Evolutionary conservation across 2,329 filamentous ascomycete species (phyloP).

Genomic region (Xylariaceae sp.): DNA sequence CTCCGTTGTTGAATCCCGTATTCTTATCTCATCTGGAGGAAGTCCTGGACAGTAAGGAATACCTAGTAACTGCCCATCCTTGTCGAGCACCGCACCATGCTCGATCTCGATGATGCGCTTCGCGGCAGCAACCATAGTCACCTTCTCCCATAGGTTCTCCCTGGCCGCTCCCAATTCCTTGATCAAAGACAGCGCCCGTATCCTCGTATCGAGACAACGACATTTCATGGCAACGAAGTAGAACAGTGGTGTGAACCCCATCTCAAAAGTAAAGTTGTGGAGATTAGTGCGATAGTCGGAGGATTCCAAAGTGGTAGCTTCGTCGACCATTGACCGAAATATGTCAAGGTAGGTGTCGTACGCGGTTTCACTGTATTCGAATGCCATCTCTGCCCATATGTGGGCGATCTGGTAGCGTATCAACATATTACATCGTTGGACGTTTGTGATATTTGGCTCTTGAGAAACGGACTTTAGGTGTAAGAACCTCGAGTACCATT

Average conservation of each 20-base stretch:
- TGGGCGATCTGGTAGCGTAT: conserved; percentile 41
- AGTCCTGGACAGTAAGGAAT: conserved; percentile 30
- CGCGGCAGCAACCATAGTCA: conserved; percentile 41
- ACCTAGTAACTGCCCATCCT: conserved; percentile 25
- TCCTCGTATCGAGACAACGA: conserved; percentile 44
- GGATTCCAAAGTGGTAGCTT: conserved; percentile 29
- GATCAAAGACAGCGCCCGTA: conserved; percentile 44
- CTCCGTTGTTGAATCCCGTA: conserved; percentile 34
- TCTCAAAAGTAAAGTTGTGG: conserved; percentile 49
- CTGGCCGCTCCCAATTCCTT: conserved; percentile 37
- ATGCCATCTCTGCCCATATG: conserved; percentile 43
- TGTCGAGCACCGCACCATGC: conserved; percentile 41
- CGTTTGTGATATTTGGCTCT: not conserved
- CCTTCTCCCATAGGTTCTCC: conserved; percentile 48
- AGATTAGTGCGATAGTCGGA: not conserved
- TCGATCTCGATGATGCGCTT: conserved; percentile 47
- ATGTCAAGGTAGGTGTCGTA: conserved; percentile 42
- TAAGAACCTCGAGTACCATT: conserved; percentile 41
- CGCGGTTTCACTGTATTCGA: conserved; percentile 41
- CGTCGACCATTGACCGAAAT: conserved; percentile 42
- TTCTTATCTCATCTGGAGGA: conserved; percentile 37
- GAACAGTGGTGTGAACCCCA: conserved; percentile 47
- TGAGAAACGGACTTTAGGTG: conserved; percentile 16
- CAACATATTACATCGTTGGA: conserved; percentile 31
- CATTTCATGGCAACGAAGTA: conserved; percentile 48